phyloP scores from a whole-genome alignment of 441 rosid species.

The Populus trichocarpa region DNA sequence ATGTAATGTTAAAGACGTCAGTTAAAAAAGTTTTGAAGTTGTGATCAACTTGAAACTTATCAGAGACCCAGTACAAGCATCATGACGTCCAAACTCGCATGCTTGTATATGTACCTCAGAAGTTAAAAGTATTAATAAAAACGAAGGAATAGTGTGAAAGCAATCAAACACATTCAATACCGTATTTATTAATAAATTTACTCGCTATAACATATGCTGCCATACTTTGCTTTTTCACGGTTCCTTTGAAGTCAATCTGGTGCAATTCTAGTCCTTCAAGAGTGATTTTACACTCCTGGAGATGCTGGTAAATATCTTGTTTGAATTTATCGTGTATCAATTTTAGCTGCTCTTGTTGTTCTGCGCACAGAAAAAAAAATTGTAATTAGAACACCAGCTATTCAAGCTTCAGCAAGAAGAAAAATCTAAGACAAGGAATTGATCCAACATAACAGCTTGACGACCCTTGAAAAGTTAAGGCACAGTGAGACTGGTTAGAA shows the following conservation, averaged over 20 bases:
- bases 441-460: background rate
- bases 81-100: background rate
- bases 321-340: conserved; percentile 60
- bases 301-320: conserved; percentile 54
- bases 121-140: background rate
- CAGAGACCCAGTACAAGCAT: background rate
- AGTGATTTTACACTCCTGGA: conserved; percentile 47
- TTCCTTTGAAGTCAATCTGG: conserved; percentile 61
- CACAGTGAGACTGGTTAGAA: background rate
- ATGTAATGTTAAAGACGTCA: background rate
- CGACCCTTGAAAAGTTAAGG: background rate
- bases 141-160: background rate
- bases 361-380: conserved; percentile 33
- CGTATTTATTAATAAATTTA: conserved; percentile 3
- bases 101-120: background rate
- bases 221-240: conserved; percentile 79
- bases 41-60: background rate
- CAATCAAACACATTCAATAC: conserved; percentile 8
- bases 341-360: conserved; percentile 67
- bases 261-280: conserved; percentile 58
- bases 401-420: background rate
- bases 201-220: conserved; percentile 12
- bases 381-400: background rate
- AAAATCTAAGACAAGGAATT: background rate
- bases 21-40: background rate